These are phyloP conservation scores for Ophiostoma tasmaniense DNA, from an alignment of 2,329 filamentous ascomycete species.

Conservation along the genomic window DNA sequence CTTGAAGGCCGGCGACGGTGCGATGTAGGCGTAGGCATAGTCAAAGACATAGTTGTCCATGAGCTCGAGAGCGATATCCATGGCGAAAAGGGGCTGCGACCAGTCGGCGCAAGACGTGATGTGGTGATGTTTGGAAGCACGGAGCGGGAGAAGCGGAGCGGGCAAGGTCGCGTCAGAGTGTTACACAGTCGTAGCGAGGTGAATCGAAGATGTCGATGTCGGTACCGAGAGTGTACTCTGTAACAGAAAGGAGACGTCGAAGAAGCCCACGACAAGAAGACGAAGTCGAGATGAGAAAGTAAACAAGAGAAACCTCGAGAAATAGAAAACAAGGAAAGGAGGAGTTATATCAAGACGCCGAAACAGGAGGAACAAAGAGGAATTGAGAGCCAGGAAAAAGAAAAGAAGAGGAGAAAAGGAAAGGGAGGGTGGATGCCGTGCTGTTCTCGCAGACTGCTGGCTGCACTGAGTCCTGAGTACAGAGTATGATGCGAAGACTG, in stretches of 20 bases:
- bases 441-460: neutral
- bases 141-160: neutral
- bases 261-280: neutral
- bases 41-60: constrained; percentile 77
- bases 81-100: constrained; percentile 30
- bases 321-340: neutral
- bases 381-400: neutral
- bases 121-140: neutral
- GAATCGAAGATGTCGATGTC: neutral
- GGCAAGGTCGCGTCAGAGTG: neutral
- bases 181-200: neutral
- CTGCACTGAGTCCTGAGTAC: too few relatives aligned
- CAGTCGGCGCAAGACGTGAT: neutral
- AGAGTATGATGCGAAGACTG: neutral
- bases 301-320: neutral
- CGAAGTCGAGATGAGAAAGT: neutral
- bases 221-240: neutral
- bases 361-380: neutral
- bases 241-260: neutral
- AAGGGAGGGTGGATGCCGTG: neutral
- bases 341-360: neutral
- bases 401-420: neutral
- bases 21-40: constrained; percentile 69
- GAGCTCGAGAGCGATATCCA: constrained; percentile 88
- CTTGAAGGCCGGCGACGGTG: constrained; percentile 44